Percentiles rank a stretch among this genome's conserved stretches.
phyloP scores from a whole-genome alignment of 202 grass and related monocot genomes.

The Digitaria exilis region DNA sequence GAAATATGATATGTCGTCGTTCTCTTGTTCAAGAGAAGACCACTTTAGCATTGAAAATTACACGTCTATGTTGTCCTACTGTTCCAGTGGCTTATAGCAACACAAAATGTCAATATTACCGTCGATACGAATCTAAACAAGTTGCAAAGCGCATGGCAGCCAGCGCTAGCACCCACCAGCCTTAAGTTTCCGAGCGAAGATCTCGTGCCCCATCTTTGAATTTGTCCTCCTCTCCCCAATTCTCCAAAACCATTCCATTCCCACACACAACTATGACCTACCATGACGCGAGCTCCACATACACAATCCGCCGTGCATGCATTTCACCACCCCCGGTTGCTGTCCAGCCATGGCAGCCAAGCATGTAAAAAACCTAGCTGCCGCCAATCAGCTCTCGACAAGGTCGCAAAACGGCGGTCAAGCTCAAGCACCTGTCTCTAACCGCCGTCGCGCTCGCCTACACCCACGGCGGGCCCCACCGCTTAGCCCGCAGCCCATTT shows the following conservation, averaged over 20 bases:
- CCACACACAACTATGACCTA: not conserved
- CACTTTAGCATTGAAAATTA: too few relatives aligned
- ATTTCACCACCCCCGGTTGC: not conserved
- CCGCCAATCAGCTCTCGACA: not conserved
- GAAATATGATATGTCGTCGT: too few relatives aligned
- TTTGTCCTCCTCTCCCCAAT: not conserved
- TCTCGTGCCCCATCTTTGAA: conserved; percentile 3
- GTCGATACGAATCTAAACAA: not conserved
- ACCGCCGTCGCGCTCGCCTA: conserved; percentile 16
- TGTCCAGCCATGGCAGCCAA: not conserved
- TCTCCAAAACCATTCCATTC: not conserved
- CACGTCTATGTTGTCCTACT: too few relatives aligned
- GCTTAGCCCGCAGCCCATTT: conserved; percentile 16
- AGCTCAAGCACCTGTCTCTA: not conserved
- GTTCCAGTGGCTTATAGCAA: not conserved
- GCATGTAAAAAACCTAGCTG: not conserved
- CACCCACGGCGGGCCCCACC: not conserved
- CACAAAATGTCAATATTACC: not conserved
- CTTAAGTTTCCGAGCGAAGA: not conserved
- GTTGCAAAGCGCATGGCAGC: not conserved
- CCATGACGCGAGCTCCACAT: not conserved
- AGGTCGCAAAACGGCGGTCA: not conserved
- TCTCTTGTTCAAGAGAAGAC: too few relatives aligned
- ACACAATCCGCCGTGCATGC: not conserved
- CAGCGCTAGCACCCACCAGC: not conserved